Conservation (phyloP, 108 stramenopile genomes). For the Nitzschia sp. region DNA sequence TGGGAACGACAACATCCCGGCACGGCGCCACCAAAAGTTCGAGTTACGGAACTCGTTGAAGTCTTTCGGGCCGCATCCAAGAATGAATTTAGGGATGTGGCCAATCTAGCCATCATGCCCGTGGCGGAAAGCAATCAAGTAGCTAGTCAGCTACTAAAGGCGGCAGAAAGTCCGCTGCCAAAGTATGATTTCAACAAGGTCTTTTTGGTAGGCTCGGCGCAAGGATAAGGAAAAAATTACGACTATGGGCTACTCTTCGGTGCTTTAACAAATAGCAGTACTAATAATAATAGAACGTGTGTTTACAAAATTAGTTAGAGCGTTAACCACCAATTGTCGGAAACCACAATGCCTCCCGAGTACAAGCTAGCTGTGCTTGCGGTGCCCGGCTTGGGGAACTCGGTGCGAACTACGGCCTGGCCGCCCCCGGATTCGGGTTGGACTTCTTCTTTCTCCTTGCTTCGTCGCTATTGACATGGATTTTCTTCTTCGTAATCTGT, state of each 20-base stretch:
- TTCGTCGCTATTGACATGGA: no score
- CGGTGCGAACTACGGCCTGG: no score
- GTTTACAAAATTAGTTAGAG: not conserved
- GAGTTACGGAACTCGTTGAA: slow-evolving; percentile 17
- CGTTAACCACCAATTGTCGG: not conserved
- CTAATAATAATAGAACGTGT: not conserved
- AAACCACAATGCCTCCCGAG: not conserved
- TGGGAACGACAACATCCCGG: slow-evolving; percentile 17
- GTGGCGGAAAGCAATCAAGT: slow-evolving; percentile 16
- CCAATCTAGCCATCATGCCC: slow-evolving; percentile 18
- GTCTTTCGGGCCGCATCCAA: slow-evolving; percentile 11
- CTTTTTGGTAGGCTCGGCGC: slow-evolving; percentile 24
- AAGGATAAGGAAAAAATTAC: not conserved
- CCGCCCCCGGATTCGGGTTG: no score
- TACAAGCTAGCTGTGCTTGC: not conserved
- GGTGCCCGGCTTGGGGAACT: no score
- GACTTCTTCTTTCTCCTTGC: no score
- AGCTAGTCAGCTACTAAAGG: slow-evolving; percentile 20
- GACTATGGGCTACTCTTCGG: not conserved
- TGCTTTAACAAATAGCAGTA: no score
- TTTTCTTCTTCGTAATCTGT: no score
- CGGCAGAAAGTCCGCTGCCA: not conserved
- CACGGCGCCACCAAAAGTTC: not conserved
- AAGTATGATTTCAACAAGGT: slow-evolving; percentile 30
- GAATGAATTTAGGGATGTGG: not conserved